Conservation (phyloP, 1,139 yeast species). For the Protomyces lactucae-debilis region DNA sequence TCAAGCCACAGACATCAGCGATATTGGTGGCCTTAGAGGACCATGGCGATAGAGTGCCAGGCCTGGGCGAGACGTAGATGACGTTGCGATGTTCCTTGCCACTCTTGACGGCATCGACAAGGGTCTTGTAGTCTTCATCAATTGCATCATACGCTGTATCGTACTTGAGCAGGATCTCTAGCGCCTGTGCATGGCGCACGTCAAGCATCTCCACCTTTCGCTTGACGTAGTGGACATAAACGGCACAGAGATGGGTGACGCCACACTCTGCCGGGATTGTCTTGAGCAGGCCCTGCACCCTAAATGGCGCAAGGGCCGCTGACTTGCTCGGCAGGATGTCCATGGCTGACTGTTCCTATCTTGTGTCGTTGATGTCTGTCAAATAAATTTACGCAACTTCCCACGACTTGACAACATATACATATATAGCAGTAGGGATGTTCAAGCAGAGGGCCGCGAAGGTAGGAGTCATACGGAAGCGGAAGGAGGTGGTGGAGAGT, state of each 20-base stretch:
- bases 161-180: constrained; percentile 65
- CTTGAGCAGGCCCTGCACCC: constrained; percentile 61
- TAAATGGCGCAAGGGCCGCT: constrained; percentile 78
- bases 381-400: not conserved
- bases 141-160: constrained; percentile 59
- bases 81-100: constrained; percentile 40
- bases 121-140: constrained; percentile 49
- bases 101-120: constrained; percentile 43
- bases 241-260: constrained; percentile 64
- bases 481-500: not conserved
- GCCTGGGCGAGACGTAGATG: constrained; percentile 78
- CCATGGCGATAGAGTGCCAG: constrained; percentile 99
- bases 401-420: too few species aligned
- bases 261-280: not conserved
- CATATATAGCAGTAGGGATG: not conserved
- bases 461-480: not conserved
- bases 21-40: constrained; percentile 97
- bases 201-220: constrained; percentile 40
- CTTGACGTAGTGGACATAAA: constrained; percentile 74
- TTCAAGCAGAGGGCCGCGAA: not conserved
- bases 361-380: not conserved
- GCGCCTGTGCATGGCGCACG: constrained; percentile 33
- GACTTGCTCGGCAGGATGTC: constrained; percentile 57
- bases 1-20: constrained; percentile 79
- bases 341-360: not conserved